Evolutionary conservation across 2,329 filamentous ascomycete genomes (phyloP), one percentile per base, ranked within the genome.

Genomic region (Clathrospora elynae): DNA sequence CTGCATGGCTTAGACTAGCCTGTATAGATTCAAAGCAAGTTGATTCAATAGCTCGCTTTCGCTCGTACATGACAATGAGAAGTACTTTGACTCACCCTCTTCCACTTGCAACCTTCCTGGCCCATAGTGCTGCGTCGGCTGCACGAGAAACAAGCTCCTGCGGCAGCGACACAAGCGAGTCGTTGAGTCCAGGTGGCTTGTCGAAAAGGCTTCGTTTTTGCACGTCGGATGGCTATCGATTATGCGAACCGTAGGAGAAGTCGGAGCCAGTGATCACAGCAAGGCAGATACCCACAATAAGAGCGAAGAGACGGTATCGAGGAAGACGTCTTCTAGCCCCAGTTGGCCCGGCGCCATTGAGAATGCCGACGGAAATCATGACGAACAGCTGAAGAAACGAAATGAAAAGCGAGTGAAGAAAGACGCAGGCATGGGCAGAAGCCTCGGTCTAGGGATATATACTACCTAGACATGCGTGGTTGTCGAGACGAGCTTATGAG

Each of bases 221-320:
- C 24, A 35, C 31, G 38, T 35, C 23, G 17, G 24, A 24, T 35
- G 24, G 31, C 32, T 35, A 31, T 30, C 23, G 23, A 35, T 17
- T 23, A 30, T 42, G 31, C 31, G 31, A 35, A 30, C 23, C 7
- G 31, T 42, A 24, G 38, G 31, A 42, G 31, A 35, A 30, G 31
- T 35, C 12, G 31, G 38, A 42, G 38, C 31, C 31, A 35, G 38
- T 42, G 31, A 42, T 35, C 8, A 42, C 23, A 30, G 31, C 31
- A 42, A 42, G 38, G 38, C 38, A 42, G 31, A 42, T 35, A 35
- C 23, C 38, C 31, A 42, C 31, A 35, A 42, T 12, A 35, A 42
- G 31, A 42, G 31, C 31, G 24, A 42, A 35, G 38, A 42, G 38
- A 42, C 31, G 31, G 38, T 42, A 42, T 42, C 23, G 24, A 42